A percentile compares a stretch with the other conserved stretches of the same genome.
Conservation (phyloP, 805 yeast species). For the Wickerhamiella australiensis region DNA sequence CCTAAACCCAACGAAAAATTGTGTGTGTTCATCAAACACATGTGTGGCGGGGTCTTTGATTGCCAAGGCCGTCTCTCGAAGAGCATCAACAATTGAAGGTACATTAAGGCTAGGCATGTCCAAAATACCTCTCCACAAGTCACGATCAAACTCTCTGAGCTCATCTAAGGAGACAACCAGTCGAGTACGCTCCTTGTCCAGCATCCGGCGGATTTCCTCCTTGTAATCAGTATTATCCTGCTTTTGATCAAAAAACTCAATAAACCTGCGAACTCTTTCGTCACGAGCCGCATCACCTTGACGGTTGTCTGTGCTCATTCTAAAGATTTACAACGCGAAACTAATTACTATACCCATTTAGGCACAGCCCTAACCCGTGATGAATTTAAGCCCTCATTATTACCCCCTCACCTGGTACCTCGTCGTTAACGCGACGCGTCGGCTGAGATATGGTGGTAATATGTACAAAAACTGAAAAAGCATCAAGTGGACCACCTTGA, state of each 20-base stretch:
- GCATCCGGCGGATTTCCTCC: slow-evolving; percentile 60
- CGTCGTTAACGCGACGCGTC: not conserved
- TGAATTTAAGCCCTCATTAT: not conserved
- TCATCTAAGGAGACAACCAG: slow-evolving; percentile 74
- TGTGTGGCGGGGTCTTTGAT: slow-evolving; percentile 51
- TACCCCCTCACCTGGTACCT: not conserved
- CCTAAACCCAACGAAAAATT: slow-evolving; percentile 63
- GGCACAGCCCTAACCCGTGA: slow-evolving; percentile 11
- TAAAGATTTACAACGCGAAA: slow-evolving; percentile 2
- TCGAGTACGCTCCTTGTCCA: slow-evolving; percentile 52
- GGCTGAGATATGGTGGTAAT: too few relatives aligned
- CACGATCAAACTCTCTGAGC: slow-evolving; percentile 67
- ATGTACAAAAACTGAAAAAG: too few relatives aligned
- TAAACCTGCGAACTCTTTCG: slow-evolving; percentile 79
- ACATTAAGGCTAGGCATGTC: slow-evolving; percentile 68
- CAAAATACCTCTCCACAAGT: slow-evolving; percentile 66
- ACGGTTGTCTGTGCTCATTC: slow-evolving; percentile 12
- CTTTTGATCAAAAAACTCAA: slow-evolving; percentile 64
- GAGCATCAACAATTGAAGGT: slow-evolving; percentile 81
- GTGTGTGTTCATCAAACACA: slow-evolving; percentile 47
- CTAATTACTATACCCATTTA: slow-evolving; percentile 11
- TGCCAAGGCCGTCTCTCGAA: slow-evolving; percentile 65
- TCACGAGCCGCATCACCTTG: slow-evolving; percentile 36
- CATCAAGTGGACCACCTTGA: too few relatives aligned
- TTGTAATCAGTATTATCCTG: slow-evolving; percentile 50